These are phyloP conservation scores for Omphalotus olearius DNA, from an alignment of 1,284 basidiomycete genomes.

Conservation along the genomic window DNA sequence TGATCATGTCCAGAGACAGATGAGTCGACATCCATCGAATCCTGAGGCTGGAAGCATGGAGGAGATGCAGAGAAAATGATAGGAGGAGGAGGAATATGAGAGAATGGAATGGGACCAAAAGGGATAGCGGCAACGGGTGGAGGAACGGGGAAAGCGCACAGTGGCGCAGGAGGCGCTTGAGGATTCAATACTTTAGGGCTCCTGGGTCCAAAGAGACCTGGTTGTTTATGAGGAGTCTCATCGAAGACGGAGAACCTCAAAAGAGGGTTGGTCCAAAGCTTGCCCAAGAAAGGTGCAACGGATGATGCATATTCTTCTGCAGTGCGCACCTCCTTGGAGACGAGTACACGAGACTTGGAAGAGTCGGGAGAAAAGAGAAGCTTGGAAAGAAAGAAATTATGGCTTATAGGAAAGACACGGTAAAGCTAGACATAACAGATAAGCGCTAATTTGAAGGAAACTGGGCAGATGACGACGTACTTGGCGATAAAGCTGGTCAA, in stretches of 20 bases:
- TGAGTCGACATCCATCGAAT: slow-evolving; percentile 27
- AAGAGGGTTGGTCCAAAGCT: slow-evolving; percentile 49
- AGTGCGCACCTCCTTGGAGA: slow-evolving; percentile 55
- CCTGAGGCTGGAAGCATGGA: slow-evolving; percentile 12
- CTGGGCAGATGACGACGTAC: slow-evolving; percentile 26
- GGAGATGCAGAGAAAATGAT: slow-evolving; percentile 28
- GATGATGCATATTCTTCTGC: slow-evolving; percentile 52
- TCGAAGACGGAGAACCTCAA: slow-evolving; percentile 62
- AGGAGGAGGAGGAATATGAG: slow-evolving; percentile 33
- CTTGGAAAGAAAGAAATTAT: slow-evolving; percentile 56
- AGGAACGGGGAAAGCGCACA: slow-evolving; percentile 11
- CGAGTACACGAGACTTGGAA: slow-evolving; percentile 47
- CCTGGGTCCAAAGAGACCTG: slow-evolving; percentile 16
- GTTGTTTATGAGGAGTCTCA: slow-evolving; percentile 36
- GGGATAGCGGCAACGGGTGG: slow-evolving; percentile 1
- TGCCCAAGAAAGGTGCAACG: slow-evolving; percentile 44
- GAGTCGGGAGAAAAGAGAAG: slow-evolving; percentile 64
- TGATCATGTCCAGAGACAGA: slow-evolving; percentile 7
- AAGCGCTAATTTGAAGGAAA: not conserved
- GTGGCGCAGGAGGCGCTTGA: slow-evolving; percentile 7
- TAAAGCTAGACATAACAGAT: slow-evolving; percentile 42
- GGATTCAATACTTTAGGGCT: slow-evolving; percentile 1
- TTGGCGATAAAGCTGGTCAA: slow-evolving; percentile 39
- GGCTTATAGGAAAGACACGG: slow-evolving; percentile 61
- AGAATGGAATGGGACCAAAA: slow-evolving; percentile 21